Evolutionary conservation across 768 basidiomycete genomes (phyloP).

Genomic region (Boletus barrowsii): DNA sequence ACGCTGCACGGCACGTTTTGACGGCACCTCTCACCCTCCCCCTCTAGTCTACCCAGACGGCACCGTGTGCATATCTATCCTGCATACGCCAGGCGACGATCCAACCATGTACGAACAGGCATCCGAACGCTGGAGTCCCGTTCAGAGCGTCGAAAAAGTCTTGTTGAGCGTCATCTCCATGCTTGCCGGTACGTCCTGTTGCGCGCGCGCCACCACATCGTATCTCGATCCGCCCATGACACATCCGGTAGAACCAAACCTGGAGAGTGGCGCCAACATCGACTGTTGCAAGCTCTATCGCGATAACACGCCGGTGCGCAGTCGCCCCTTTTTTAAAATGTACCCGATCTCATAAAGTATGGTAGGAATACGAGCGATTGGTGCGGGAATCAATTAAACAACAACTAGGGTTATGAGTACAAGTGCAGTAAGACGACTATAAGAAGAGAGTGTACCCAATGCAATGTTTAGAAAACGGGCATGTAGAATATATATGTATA

Average conservation of each 20-base stretch:
- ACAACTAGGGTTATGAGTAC: slow-evolving; percentile 69
- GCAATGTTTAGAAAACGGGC: slow-evolving; percentile 1
- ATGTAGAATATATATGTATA: not conserved
- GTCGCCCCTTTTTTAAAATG: no score
- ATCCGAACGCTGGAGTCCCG: slow-evolving; percentile 97
- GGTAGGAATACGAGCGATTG: slow-evolving; percentile 80
- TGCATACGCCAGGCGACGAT: slow-evolving; percentile 92
- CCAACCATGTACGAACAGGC: slow-evolving; percentile 93
- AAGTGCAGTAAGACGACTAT: slow-evolving; percentile 15
- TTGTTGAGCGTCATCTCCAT: slow-evolving; percentile 95
- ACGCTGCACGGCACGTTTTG: slow-evolving; percentile 27
- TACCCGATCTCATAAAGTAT: not conserved
- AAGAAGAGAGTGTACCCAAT: slow-evolving; percentile 8
- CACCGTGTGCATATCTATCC: slow-evolving; percentile 95
- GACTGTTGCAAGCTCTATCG: slow-evolving; percentile 97
- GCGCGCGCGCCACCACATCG: no score
- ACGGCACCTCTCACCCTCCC: not conserved
- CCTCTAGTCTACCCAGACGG: slow-evolving; percentile 88
- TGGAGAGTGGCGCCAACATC: slow-evolving; percentile 96
- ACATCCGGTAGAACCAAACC: slow-evolving; percentile 73
- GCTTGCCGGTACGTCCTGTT: slow-evolving; percentile 70
- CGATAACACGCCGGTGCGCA: slow-evolving; percentile 64
- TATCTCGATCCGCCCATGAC: not conserved
- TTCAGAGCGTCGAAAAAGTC: slow-evolving; percentile 97
- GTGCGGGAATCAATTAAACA: slow-evolving; percentile 81